Percentiles rank a stretch among this genome's conserved stretches.
Evolutionary conservation across 1,284 basidiomycete species (phyloP).

Genomic region (Ceratobasidium sp.): DNA sequence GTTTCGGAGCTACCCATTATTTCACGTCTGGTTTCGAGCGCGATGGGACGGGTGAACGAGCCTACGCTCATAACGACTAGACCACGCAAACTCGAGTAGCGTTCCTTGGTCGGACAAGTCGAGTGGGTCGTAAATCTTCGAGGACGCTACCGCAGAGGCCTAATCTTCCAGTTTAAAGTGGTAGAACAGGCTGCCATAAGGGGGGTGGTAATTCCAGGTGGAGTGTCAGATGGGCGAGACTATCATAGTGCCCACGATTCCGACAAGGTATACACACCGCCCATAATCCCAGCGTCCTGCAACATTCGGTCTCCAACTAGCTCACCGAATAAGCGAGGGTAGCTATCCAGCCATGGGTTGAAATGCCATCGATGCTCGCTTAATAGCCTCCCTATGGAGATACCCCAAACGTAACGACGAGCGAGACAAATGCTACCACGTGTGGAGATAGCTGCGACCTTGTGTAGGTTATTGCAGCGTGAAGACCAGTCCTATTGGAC

Average conservation of each 20-base stretch:
- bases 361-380: no score
- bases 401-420: no score
- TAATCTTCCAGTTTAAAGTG: constrained; percentile 78
- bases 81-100: constrained; percentile 70
- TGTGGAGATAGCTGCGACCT: no score
- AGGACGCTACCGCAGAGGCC: constrained; percentile 52
- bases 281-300: no score
- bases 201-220: constrained; percentile 73
- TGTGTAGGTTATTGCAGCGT: no score
- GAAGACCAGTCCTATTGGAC: no score
- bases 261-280: no score
- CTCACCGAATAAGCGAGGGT: no score
- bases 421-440: no score
- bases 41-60: constrained; percentile 78
- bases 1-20: constrained; percentile 80
- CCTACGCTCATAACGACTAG: constrained; percentile 74
- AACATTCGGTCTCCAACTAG: no score
- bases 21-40: constrained; percentile 79
- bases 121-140: neutral
- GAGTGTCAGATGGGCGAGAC: constrained; percentile 77
- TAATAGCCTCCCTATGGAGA: no score
- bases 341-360: no score
- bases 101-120: constrained; percentile 70
- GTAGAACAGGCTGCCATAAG: constrained; percentile 69
- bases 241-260: constrained; percentile 66